Conservation (phyloP, 371 early-diverging fungal species). For the Haplosporangium sp. region DNA sequence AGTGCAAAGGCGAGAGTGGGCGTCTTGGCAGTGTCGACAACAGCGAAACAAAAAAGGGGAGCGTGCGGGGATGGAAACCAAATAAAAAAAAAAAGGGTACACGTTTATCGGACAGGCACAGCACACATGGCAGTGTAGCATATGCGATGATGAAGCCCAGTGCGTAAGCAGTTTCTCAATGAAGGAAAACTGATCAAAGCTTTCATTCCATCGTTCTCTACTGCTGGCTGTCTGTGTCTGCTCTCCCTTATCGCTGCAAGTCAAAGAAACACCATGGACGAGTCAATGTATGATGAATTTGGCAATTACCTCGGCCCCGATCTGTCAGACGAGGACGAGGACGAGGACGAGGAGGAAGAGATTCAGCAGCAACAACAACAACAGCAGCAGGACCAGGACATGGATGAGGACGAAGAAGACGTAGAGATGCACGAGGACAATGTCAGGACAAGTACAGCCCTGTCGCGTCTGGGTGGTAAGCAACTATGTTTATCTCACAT, state of each 20-base stretch:
- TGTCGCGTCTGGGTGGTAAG: conserved; percentile 58
- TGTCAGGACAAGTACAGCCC: conserved; percentile 41
- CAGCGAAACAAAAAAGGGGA: too few species aligned
- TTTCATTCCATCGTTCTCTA: not conserved
- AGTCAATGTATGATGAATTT: conserved; percentile 93
- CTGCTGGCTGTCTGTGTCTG: not conserved
- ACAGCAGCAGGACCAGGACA: conserved; percentile 57
- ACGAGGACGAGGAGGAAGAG: conserved; percentile 57
- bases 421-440: conserved; percentile 36
- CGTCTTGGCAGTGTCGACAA: too few species aligned
- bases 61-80: too few species aligned
- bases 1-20: too few species aligned
- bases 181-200: not conserved
- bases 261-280: conserved; percentile 71
- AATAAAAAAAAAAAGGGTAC: too few species aligned
- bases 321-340: conserved; percentile 75
- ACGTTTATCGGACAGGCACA: too few species aligned
- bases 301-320: conserved; percentile 99
- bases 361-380: conserved; percentile 40
- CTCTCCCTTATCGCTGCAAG: not conserved
- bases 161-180: too few species aligned
- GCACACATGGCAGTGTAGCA: too few species aligned
- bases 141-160: too few species aligned
- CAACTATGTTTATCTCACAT: too few species aligned
- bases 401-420: conserved; percentile 52